Evolutionary conservation across 805 yeast species (phyloP).

Genomic region (Trichomonascus vanleenenianus): DNA sequence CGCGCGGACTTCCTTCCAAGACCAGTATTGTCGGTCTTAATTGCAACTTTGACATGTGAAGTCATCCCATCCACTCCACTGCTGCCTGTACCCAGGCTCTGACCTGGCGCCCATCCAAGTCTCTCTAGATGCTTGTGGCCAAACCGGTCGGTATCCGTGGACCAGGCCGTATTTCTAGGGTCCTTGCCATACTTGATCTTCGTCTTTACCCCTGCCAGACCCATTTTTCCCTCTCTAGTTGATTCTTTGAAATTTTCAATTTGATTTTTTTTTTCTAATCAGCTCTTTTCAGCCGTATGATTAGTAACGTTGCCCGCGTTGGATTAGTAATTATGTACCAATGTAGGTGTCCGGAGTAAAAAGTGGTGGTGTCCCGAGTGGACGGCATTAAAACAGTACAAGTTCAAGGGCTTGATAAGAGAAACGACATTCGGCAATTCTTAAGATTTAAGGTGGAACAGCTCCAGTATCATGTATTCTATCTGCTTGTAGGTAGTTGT

Average conservation of each 20-base stretch:
- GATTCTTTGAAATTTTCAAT: background rate
- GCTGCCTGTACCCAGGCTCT: slow-evolving; percentile 61
- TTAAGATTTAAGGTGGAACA: no score
- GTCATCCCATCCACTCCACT: slow-evolving; percentile 49
- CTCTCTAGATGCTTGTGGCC: slow-evolving; percentile 80
- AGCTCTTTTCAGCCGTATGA: no score
- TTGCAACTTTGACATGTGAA: slow-evolving; percentile 71
- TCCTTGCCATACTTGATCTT: slow-evolving; percentile 85
- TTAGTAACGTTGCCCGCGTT: no score
- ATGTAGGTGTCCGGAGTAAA: no score
- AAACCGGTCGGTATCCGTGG: slow-evolving; percentile 61
- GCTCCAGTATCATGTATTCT: no score
- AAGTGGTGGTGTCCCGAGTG: no score
- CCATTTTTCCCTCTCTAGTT: slow-evolving; percentile 23
- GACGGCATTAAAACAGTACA: no score
- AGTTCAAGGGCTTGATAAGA: no score
- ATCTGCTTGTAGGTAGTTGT: no score
- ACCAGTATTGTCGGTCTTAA: slow-evolving; percentile 80
- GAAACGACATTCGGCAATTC: no score
- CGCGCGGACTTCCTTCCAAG: slow-evolving; percentile 60
- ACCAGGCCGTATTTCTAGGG: slow-evolving; percentile 93
- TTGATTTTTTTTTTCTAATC: no score
- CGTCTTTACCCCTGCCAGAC: slow-evolving; percentile 52
- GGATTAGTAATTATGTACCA: no score
- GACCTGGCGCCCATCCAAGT: slow-evolving; percentile 90